Evolutionary conservation across 1,139 yeast species (phyloP), one percentile per base, ranked within the genome.

Genomic region (Kodamaea fungicola): DNA sequence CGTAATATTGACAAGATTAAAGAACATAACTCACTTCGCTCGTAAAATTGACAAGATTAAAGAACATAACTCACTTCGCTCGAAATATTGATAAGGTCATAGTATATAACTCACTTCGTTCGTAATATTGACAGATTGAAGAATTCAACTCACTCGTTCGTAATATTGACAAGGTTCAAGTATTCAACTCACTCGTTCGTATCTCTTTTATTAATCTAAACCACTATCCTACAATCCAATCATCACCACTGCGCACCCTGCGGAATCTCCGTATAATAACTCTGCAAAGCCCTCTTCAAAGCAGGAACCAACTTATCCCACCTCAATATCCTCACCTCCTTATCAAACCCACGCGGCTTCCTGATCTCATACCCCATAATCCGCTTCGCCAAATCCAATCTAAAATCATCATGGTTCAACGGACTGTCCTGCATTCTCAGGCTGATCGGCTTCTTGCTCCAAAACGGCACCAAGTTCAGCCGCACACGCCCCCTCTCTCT

Each of bases 261-360:
- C 4, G 80, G 69, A 42, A 75, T 67, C 50, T 77, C 82, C 16
- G 76, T 76, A 52, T 78, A 79, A 51, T 80, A 80, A 53, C 83
- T 76, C 54, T 78, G 83, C 41, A 80, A 58, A 6, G 85, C 85
- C 51, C 85, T 68, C 52, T 64, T 69, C 42, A 80, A 62, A 25
- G 85, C 84, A 2, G 82, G 79, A 9, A 68, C 69, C 42, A 80
- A 62, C 45, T 72, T 77, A 38, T 73, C 78, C 85, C 85, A 80
- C 41, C 73, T 65, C 44, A 80, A 59, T 31, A 80, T 78, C 36
- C 85, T 60, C 23, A 80, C 83, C 47, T 78, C 84, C 55, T 79
- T 80, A 51, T 79, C 84, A 53, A 80, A 79, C 1, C 84, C 84
- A 48, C 85, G 64, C 26, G 85, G 86, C 49, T 76, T 78, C 49